Conservation (phyloP, 2,329 filamentous ascomycete genomes). For the Pseudogymnoascus sp. region DNA sequence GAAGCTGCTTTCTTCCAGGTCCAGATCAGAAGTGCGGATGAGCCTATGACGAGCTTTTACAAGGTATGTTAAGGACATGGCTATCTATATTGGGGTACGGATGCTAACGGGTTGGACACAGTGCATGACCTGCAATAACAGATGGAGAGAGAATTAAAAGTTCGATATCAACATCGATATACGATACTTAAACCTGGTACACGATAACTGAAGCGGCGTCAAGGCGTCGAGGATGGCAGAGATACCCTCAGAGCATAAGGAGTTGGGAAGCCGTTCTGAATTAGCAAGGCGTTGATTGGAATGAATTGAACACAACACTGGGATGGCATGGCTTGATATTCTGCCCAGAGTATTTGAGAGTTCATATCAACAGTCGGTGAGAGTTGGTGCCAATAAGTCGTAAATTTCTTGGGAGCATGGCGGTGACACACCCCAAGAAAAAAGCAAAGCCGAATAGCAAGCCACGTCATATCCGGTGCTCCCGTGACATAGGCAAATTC, state of each 20-base stretch:
- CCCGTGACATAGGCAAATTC: neutral
- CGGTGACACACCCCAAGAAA: neutral
- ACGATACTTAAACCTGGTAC: neutral
- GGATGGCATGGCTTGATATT: neutral
- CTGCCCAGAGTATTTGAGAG: neutral
- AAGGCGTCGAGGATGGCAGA: neutral
- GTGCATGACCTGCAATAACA: constrained; percentile 60
- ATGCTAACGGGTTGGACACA: constrained; percentile 28
- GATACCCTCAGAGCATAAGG: neutral
- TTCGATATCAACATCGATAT: neutral
- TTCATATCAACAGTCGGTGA: neutral
- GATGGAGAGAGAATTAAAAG: constrained; percentile 58
- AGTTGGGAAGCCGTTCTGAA: neutral
- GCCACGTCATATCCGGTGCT: neutral
- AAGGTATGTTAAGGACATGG: constrained; percentile 50
- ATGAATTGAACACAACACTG: too few relatives aligned
- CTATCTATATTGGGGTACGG: neutral
- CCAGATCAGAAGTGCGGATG: constrained; percentile 95
- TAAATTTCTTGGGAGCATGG: constrained; percentile 4
- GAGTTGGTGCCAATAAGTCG: neutral
- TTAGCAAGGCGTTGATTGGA: constrained; percentile 3
- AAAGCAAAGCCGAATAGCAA: neutral
- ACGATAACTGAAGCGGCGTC: neutral
- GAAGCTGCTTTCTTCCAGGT: constrained; percentile 94
- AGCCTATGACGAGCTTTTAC: constrained; percentile 96